Conservation (phyloP, 768 basidiomycete species). For the Mrakia hoshinonis region DNA sequence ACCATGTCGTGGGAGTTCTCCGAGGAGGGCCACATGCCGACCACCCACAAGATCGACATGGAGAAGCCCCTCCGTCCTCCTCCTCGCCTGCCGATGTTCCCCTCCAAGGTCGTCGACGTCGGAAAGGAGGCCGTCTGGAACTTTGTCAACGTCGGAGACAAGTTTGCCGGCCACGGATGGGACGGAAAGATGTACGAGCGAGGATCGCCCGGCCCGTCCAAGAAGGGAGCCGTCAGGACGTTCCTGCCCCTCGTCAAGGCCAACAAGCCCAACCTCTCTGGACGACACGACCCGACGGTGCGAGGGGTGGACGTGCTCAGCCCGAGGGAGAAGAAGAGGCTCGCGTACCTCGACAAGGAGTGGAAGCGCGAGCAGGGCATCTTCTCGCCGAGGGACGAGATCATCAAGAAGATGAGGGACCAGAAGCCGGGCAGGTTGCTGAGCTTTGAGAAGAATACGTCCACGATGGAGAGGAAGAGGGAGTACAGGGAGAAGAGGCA, state of each 20-base stretch:
- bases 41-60: slow-evolving; percentile 22
- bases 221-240: neutral
- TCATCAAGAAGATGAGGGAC: neutral
- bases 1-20: slow-evolving; percentile 23
- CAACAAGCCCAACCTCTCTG: neutral
- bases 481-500: neutral
- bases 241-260: slow-evolving; percentile 11
- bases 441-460: neutral
- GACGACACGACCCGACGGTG: neutral
- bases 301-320: neutral
- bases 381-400: slow-evolving; percentile 12
- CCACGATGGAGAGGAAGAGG: neutral
- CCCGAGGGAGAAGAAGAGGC: neutral
- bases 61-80: slow-evolving; percentile 24
- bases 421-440: neutral
- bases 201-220: neutral
- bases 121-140: slow-evolving; percentile 17
- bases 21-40: slow-evolving; percentile 12
- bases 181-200: neutral
- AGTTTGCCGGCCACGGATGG: slow-evolving; percentile 26
- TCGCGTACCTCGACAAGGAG: neutral
- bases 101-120: neutral
- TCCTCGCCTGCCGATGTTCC: slow-evolving; percentile 17
- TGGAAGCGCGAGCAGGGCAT: neutral
- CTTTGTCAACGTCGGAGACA: slow-evolving; percentile 28